Base-by-base conservation (phyloP, 2,329 filamentous ascomycete genomes). In the Dactylellina drechsleri region DNA sequence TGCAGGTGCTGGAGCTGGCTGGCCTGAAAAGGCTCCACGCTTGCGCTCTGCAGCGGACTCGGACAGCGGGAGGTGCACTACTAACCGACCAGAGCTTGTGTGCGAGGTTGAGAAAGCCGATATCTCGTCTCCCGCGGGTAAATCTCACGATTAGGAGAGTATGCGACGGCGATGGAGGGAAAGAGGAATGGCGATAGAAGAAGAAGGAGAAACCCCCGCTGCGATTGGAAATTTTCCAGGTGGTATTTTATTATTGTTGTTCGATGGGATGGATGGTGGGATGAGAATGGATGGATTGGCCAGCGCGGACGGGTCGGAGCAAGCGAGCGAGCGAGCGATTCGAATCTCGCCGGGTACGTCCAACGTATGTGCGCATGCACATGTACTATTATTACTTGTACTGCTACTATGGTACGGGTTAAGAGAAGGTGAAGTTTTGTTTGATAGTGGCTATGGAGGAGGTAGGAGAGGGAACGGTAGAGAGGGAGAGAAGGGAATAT, bases 231-330 rank as follows among this genome's bases (percentile, higher is more conserved):
- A 36, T 36, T 13, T 13, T n/a, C 52, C 12, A 7, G 18, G 49
- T 18, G n/a, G 23, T 16, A 36, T 36, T 36, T 36, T 36, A 36
- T 7, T 12, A 50, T 28, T 50, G 12, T 31, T 18, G 36, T n/a
- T n/a, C 7, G 15, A 23, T 36, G 23, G 50, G 45, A 54, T 45
- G 47, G n/a, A 45, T 60, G 16, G 26, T 16, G 28, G 43, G 28
- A 28, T 12, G 28, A 13, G 52, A 45, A 57, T 41, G 31, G 23
- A 62, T 36, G 36, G 18, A n/a, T 47, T 49, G 28, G 56, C 28
- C 49, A 52, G 52, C 56, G 70, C 68, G 49, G 68, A 43, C 70
- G 62, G 70, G 70, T 74, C 62, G 70, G 70, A 74, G 70, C 61
- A 61, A 66, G 62, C 61, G 68, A 66, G 62, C 59, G 59, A 53